A percentile compares a stretch with the other conserved stretches of the same genome.
These are phyloP conservation scores for Ramaria sp. DNA, from an alignment of 768 basidiomycete species.

Conservation along the genomic window DNA sequence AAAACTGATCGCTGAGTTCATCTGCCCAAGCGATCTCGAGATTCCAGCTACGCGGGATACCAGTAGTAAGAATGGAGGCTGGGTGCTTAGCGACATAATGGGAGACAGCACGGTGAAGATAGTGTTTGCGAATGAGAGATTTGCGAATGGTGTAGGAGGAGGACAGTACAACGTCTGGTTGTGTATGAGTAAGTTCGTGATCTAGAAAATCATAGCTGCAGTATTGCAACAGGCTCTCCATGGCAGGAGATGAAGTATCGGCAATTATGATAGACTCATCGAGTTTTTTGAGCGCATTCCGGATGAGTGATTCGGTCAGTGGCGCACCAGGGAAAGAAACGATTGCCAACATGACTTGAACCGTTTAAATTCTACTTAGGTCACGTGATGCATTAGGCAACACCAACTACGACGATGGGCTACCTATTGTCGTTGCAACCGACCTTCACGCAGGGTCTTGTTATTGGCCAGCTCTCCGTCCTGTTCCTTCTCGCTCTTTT, in stretches of 20 bases:
- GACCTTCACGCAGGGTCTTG: conserved; percentile 91
- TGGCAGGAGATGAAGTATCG: conserved; percentile 4
- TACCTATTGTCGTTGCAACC: conserved; percentile 68
- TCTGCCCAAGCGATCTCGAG: conserved; percentile 84
- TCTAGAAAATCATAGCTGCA: conserved; percentile 81
- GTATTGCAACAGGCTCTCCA: conserved; percentile 53
- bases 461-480: conserved; percentile 88
- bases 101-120: conserved; percentile 63
- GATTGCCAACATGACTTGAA: conserved; percentile 21
- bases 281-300: conserved; percentile 27
- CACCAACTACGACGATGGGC: conserved; percentile 20
- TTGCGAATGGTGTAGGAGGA: conserved; percentile 88
- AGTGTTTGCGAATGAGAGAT: conserved; percentile 90
- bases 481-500: conserved; percentile 64
- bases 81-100: conserved; percentile 65
- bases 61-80: conserved; percentile 38
- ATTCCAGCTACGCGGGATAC: conserved; percentile 69
- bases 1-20: conserved; percentile 88
- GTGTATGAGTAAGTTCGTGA: conserved; percentile 54
- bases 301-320: conserved; percentile 39
- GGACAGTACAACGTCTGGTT: conserved; percentile 43
- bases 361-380: too few relatives aligned
- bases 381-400: neutral
- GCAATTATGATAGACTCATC: conserved; percentile 20
- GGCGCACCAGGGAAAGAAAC: conserved; percentile 46